These are phyloP conservation scores for Trichosporon coremiiforme DNA, from an alignment of 1,284 basidiomycete species.

Conservation along the genomic window DNA sequence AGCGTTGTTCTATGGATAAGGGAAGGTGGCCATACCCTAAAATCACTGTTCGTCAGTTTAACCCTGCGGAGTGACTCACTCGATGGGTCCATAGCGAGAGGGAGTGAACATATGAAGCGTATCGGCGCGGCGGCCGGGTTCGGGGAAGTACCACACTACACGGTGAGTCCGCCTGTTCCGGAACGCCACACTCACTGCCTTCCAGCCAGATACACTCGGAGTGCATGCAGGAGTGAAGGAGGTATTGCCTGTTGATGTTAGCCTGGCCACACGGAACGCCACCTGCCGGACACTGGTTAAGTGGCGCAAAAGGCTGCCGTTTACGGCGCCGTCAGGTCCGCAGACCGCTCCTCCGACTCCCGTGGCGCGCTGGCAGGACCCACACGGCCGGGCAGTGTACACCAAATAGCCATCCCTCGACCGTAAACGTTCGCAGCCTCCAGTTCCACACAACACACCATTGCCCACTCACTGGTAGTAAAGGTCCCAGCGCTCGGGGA, in stretches of 20 bases:
- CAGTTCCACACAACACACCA: background rate
- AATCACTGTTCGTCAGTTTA: constrained; percentile 26
- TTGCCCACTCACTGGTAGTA: constrained; percentile 29
- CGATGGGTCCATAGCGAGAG: constrained; percentile 32
- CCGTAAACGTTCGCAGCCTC: background rate
- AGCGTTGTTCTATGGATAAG: background rate
- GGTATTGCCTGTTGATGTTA: constrained; percentile 29
- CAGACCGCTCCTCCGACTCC: background rate
- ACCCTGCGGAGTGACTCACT: constrained; percentile 31
- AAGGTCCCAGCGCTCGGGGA: constrained; percentile 32
- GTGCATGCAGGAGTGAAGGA: constrained; percentile 37
- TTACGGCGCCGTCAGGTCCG: background rate
- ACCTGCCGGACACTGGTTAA: background rate
- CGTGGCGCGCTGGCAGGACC: background rate
- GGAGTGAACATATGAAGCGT: constrained; percentile 40
- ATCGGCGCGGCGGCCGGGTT: constrained; percentile 34
- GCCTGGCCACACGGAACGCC: background rate
- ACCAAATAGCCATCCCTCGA: background rate
- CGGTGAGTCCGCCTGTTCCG: background rate
- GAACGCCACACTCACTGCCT: constrained; percentile 29
- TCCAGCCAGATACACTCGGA: constrained; percentile 38
- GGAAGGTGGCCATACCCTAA: constrained; percentile 21
- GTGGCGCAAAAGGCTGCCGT: constrained; percentile 7
- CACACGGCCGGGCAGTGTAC: background rate
- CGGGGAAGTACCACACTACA: constrained; percentile 46